Conservation (phyloP, 1,284 basidiomycete species). For the Waitea zeae region DNA sequence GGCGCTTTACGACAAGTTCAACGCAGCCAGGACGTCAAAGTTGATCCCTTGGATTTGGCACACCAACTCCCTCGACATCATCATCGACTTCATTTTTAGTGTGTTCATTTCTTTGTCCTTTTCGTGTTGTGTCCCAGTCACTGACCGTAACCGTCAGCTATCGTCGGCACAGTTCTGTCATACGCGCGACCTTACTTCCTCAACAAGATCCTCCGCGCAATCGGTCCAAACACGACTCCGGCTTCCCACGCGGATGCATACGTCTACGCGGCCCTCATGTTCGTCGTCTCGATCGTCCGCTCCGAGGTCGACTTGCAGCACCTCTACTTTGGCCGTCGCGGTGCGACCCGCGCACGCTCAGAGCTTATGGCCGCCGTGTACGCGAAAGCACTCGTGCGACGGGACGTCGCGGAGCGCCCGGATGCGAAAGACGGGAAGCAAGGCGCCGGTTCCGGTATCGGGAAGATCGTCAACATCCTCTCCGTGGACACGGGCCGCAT, state of each 20-base stretch:
- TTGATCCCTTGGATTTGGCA: constrained; percentile 46
- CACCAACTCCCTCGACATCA: constrained; percentile 58
- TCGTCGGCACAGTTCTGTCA: no score
- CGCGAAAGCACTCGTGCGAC: constrained; percentile 76
- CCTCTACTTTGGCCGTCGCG: constrained; percentile 64
- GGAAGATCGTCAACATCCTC: constrained; percentile 71
- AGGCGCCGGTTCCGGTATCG: constrained; percentile 46
- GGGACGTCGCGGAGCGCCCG: constrained; percentile 69
- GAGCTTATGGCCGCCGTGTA: constrained; percentile 76
- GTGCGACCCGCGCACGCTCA: constrained; percentile 46
- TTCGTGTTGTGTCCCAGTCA: no score
- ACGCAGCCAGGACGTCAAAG: constrained; percentile 19
- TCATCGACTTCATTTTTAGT: constrained; percentile 63
- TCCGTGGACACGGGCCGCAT: constrained; percentile 34
- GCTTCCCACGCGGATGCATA: constrained; percentile 42
- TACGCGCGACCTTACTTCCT: constrained; percentile 9
- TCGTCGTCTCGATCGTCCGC: constrained; percentile 39
- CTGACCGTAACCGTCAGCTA: no score
- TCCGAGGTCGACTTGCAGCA: constrained; percentile 61
- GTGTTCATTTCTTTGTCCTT: no score
- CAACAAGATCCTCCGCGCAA: constrained; percentile 17
- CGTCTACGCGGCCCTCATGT: constrained; percentile 52
- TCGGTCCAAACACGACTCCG: constrained; percentile 10
- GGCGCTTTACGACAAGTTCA: constrained; percentile 47
- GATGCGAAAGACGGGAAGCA: constrained; percentile 29